Evolutionary conservation across 768 basidiomycete species (phyloP).

Genomic region (Lactarius vividus): DNA sequence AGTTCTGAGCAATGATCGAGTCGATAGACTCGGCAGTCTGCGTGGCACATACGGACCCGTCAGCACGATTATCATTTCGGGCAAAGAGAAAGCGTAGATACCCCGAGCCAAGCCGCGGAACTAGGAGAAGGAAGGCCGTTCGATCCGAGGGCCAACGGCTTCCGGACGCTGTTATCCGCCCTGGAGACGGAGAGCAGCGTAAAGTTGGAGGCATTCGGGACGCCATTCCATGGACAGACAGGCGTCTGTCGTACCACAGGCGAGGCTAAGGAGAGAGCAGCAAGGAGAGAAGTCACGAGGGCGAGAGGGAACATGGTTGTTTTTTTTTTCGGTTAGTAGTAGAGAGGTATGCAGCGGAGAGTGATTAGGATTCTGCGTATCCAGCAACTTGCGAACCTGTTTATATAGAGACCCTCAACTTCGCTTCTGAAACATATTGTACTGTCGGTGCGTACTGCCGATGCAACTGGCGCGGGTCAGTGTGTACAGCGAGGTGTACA

Average conservation of each 20-base stretch:
- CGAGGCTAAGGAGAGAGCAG: neutral
- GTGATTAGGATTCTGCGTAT: neutral
- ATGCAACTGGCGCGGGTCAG: neutral
- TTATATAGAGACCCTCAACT: neutral
- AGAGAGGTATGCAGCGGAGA: neutral
- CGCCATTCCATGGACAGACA: conserved; percentile 6
- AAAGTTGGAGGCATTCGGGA: conserved; percentile 6
- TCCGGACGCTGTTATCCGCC: neutral
- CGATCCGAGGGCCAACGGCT: neutral
- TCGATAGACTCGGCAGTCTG: conserved; percentile 9
- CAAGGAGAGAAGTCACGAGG: neutral
- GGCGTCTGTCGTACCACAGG: neutral
- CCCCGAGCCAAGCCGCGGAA: conserved; percentile 2
- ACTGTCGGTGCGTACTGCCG: neutral
- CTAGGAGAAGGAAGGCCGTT: neutral
- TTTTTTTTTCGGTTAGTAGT: neutral
- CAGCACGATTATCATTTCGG: neutral
- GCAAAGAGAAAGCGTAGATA: neutral
- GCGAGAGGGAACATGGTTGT: neutral
- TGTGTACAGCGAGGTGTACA: no score
- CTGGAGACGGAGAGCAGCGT: conserved; percentile 7
- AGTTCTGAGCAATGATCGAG: neutral
- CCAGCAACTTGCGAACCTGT: neutral
- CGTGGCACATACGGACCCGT: neutral
- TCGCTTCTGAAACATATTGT: neutral